Evolutionary conservation across 108 stramenopile species (phyloP), one percentile per base, ranked within the genome.

Genomic region (Schizochytrium sp.): DNA sequence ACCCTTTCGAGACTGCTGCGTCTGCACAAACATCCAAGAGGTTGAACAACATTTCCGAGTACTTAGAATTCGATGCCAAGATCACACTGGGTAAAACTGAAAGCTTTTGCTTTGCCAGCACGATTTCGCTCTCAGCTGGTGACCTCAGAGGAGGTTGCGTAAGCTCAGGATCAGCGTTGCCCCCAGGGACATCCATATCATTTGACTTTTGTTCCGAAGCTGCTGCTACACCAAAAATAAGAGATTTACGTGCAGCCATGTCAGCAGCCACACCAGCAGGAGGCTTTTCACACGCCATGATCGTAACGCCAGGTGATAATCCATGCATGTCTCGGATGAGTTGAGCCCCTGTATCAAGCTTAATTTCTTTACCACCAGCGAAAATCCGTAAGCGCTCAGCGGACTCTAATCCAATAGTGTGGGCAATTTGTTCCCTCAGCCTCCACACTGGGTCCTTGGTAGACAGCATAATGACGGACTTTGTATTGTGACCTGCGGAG

Each of bases 341-440:
- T 5, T 10, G 50, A 5, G 76, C 45, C 28, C 76, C 76, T 5
- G 47, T n/a, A 15, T 83, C 76, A 10, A 49, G 76, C 76, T 83
- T 83, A 2, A 83, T 83, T 28, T 83, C 76, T 42, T 83, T 83
- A 53, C 76, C 76, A 38, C 76, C 76, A 28, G 47, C 76, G 55
- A 83, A 83, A 53, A 83, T 49, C 5, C 76, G 76, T n/a, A 83
- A 53, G 28, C 76, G 76, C 5, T 7, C 7, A 3, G 50, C 12
- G 5, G 47, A 49, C 45, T 83, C 76, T 8, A 83, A 40, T 53
- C 40, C 76, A 17, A 83, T 7, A 40, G 38, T 55, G 38, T 83
- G 28, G 53, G 76, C 76, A 83, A 83, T 40, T 10, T 49, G 47
- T 10, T 49, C 47, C 50, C 76, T 47, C 10, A 83, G 53, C 2